phyloP scores from a whole-genome alignment of 345 rosid species.

The Populus simonii region DNA sequence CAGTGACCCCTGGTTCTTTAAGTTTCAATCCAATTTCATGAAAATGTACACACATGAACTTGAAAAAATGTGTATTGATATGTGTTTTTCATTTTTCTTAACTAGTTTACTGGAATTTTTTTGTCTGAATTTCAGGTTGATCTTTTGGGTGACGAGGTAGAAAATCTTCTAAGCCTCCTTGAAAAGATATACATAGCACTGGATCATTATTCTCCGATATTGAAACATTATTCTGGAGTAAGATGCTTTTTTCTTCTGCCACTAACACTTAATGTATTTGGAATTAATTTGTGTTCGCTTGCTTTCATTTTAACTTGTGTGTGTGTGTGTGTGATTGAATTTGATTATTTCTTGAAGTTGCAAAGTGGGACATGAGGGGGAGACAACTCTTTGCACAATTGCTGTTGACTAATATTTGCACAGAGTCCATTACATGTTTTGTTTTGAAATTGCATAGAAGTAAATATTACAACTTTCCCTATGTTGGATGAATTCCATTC shows the following conservation, averaged over 20 bases:
- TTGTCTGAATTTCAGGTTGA: constrained; percentile 66
- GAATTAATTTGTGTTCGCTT: not conserved
- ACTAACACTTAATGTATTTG: not conserved
- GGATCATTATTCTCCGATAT: constrained; percentile 87
- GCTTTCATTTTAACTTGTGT: not conserved
- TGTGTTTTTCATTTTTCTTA: not conserved
- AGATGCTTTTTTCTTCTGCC: constrained; percentile 24
- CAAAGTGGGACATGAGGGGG: not conserved
- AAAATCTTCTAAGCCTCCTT: constrained; percentile 61
- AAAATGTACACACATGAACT: not conserved
- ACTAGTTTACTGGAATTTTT: constrained; percentile 6
- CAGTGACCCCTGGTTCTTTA: not conserved
- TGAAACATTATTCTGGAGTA: constrained; percentile 91
- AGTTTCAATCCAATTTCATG: not conserved
- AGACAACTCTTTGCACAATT: not conserved
- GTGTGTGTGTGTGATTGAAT: not conserved
- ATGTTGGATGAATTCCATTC: not conserved
- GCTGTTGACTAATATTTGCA: not conserved
- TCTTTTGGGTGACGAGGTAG: constrained; percentile 90
- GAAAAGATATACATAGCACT: constrained; percentile 91
- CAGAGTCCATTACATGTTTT: not conserved
- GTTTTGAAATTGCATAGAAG: not conserved
- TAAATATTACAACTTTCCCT: not conserved
- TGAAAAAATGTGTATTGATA: not conserved
- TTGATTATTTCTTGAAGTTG: not conserved